phyloP scores from a whole-genome alignment of 202 grass and related monocot species.

The Zoysia matrella region DNA sequence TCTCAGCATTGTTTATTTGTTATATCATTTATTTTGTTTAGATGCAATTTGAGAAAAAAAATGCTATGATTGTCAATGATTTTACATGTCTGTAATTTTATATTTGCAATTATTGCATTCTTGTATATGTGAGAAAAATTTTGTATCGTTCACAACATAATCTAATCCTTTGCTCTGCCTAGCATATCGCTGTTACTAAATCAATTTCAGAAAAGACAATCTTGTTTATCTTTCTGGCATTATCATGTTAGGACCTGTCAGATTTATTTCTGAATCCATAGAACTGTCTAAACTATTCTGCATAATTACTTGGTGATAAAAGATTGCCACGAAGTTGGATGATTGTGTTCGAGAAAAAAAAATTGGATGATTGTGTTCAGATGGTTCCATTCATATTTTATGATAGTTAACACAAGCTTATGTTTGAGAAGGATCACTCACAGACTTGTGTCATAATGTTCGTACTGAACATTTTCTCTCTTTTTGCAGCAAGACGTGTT shows the following conservation, averaged over 20 bases:
- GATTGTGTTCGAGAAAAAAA: no score
- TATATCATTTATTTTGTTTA: constrained; percentile 31
- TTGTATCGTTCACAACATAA: neutral
- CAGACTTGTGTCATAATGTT: neutral
- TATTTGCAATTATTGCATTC: no score
- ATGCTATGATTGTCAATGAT: no score
- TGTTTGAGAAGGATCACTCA: constrained; percentile 27
- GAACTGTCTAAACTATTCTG: constrained; percentile 28
- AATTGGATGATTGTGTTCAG: constrained; percentile 24
- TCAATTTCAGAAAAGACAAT: constrained; percentile 17
- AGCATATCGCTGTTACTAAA: constrained; percentile 4
- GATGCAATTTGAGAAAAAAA: constrained; percentile 7
- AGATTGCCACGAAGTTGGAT: neutral
- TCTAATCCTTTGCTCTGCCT: neutral
- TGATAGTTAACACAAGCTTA: neutral
- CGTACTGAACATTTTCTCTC: constrained; percentile 22
- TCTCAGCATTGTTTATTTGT: constrained; percentile 7
- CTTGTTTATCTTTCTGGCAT: neutral
- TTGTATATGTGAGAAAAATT: no score
- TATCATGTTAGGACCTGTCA: neutral
- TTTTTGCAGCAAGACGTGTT: constrained; percentile 47
- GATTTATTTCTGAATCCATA: neutral
- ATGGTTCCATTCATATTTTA: neutral
- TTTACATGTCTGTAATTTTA: neutral
- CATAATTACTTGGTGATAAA: neutral